Conservation (phyloP, 169 alveolate genomes). For the Plasmodium vinckei region DNA sequence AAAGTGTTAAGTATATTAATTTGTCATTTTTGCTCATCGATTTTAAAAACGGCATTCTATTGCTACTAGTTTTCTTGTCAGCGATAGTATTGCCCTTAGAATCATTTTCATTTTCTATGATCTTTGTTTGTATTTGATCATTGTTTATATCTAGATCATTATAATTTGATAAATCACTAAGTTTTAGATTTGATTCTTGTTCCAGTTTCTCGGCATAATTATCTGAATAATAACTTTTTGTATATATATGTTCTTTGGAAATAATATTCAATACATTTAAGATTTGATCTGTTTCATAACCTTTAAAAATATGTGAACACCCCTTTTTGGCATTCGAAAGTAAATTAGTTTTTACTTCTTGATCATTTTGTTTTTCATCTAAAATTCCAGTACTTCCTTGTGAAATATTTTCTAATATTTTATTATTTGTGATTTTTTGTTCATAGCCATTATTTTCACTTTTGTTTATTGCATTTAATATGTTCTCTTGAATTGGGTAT, state of each 20-base stretch:
- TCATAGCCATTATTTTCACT: too few species aligned
- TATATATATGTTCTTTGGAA: background rate
- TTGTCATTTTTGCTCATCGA: background rate
- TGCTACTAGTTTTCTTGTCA: background rate
- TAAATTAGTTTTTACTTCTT: constrained; percentile 1
- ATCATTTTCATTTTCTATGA: background rate
- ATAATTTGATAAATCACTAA: background rate
- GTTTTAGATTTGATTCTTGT: too few species aligned
- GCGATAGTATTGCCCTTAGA: background rate
- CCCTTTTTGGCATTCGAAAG: background rate
- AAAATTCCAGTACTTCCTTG: too few species aligned
- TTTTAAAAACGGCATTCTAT: too few species aligned
- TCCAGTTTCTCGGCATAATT: background rate
- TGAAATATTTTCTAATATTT: too few species aligned
- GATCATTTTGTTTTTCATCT: background rate
- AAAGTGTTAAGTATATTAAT: constrained; percentile 10
- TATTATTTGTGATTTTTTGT: too few species aligned
- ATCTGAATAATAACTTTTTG: constrained; percentile 1
- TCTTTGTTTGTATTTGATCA: background rate
- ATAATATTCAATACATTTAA: constrained; percentile 26
- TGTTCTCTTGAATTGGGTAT: too few species aligned
- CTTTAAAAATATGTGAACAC: constrained; percentile 10
- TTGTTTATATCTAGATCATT: background rate
- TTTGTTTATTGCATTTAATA: too few species aligned
- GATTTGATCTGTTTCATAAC: constrained; percentile 17